These are phyloP conservation scores for Cyanodermella asteris DNA, from an alignment of 2,329 filamentous ascomycete genomes.

Conservation along the genomic window DNA sequence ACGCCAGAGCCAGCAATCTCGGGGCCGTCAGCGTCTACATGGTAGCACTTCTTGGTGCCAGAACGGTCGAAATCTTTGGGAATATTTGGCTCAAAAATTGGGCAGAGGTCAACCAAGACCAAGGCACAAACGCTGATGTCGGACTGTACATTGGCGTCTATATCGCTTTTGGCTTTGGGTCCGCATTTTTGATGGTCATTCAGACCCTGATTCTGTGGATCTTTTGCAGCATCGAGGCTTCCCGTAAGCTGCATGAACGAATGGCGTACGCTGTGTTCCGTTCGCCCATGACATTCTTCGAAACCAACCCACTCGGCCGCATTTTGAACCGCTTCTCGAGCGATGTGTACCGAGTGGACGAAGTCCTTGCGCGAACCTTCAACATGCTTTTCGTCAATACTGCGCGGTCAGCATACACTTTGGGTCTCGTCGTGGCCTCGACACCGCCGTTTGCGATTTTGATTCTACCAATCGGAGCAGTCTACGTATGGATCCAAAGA, in stretches of 20 bases:
- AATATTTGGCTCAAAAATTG: slow-evolving; percentile 88
- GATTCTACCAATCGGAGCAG: slow-evolving; percentile 55
- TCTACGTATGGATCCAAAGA: slow-evolving; percentile 85
- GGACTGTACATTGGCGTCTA: slow-evolving; percentile 90
- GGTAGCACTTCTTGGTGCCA: slow-evolving; percentile 51
- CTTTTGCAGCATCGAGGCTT: slow-evolving; percentile 98
- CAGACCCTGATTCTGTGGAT: slow-evolving; percentile 97
- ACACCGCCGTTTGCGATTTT: slow-evolving; percentile 63
- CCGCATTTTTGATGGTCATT: slow-evolving; percentile 61
- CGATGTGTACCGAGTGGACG: slow-evolving; percentile 49
- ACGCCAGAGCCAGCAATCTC: slow-evolving; percentile 85
- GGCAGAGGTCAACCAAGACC: slow-evolving; percentile 55
- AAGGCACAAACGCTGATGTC: slow-evolving; percentile 48
- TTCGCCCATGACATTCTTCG: slow-evolving; percentile 96
- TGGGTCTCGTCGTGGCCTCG: slow-evolving; percentile 61
- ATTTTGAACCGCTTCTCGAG: slow-evolving; percentile 88
- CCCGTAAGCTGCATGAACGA: slow-evolving; percentile 82
- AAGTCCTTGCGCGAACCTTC: slow-evolving; percentile 87
- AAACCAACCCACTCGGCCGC: slow-evolving; percentile 86
- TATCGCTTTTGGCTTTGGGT: slow-evolving; percentile 80
- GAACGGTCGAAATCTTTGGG: slow-evolving; percentile 62
- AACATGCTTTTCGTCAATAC: slow-evolving; percentile 82
- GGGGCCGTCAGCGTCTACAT: slow-evolving; percentile 65
- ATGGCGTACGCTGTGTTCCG: slow-evolving; percentile 97
- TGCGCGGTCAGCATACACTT: slow-evolving; percentile 57